These are phyloP conservation scores for Acer yangbiense DNA, from an alignment of 345 rosid species.

Conservation along the genomic window DNA sequence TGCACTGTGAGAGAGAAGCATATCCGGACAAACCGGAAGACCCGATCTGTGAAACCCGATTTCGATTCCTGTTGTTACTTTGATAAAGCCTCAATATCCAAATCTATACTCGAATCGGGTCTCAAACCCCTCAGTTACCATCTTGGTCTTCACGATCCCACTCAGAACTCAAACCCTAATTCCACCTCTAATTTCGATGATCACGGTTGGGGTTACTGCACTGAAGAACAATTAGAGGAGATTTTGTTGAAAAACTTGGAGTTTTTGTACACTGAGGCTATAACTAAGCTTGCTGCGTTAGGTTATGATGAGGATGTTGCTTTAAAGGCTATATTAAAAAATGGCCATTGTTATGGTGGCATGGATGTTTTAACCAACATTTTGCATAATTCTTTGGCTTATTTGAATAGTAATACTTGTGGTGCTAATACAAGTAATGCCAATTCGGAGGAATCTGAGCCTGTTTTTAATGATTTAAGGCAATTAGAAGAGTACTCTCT, in stretches of 20 bases:
- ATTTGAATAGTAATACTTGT: conserved; percentile 49
- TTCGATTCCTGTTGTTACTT: conserved; percentile 60
- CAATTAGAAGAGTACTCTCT: conserved; percentile 82
- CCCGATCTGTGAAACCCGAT: conserved; percentile 61
- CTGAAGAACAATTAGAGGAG: conserved; percentile 86
- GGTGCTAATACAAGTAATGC: conserved; percentile 37
- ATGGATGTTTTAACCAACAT: conserved; percentile 85
- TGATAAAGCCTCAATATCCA: conserved; percentile 46
- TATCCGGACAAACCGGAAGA: conserved; percentile 52
- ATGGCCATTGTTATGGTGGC: conserved; percentile 87
- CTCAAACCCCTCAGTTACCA: conserved; percentile 54
- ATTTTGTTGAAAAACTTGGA: conserved; percentile 65
- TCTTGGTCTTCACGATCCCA: conserved; percentile 45
- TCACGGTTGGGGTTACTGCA: conserved; percentile 79
- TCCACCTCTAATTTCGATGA: conserved; percentile 48
- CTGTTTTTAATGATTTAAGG: conserved; percentile 65
- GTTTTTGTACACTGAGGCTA: conserved; percentile 61
- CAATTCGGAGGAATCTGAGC: conserved; percentile 53
- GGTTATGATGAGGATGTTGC: conserved; percentile 82
- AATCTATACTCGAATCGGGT: conserved; percentile 61
- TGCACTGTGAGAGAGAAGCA: conserved; percentile 71
- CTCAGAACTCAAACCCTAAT: conserved; percentile 30
- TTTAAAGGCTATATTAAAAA: conserved; percentile 69
- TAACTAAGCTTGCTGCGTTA: conserved; percentile 63
- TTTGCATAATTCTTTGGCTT: conserved; percentile 68